These are phyloP conservation scores for Quercus dentata DNA, from an alignment of 306 rosid species.

Conservation along the genomic window DNA sequence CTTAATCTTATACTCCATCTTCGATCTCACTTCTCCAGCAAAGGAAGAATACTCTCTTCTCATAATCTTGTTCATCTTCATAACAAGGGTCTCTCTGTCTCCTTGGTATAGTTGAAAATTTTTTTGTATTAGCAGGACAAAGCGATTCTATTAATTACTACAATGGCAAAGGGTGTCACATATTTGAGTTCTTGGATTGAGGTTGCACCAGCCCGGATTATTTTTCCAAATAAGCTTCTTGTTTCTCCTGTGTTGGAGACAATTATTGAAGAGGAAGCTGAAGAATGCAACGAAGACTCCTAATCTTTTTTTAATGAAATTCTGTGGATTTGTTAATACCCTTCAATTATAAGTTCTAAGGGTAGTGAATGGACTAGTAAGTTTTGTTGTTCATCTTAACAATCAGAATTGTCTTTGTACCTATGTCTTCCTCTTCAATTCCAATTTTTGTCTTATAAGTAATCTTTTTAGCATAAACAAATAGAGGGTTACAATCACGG, in stretches of 20 bases:
- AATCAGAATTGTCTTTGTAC: not conserved
- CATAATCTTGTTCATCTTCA: not conserved
- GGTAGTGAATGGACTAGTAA: no score
- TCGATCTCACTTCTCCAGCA: not conserved
- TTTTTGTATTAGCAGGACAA: not conserved
- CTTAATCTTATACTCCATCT: not conserved
- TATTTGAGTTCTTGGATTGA: constrained; percentile 40
- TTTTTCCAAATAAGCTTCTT: constrained; percentile 31
- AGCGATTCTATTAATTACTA: not conserved
- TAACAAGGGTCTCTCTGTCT: not conserved
- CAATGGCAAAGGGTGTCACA: constrained; percentile 42
- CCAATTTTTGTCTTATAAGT: no score
- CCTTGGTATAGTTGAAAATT: not conserved
- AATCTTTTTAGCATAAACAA: no score
- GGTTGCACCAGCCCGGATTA: constrained; percentile 50
- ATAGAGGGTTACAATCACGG: no score
- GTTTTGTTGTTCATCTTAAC: not conserved
- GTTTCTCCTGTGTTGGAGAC: constrained; percentile 51
- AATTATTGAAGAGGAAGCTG: constrained; percentile 49
- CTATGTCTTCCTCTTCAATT: not conserved
- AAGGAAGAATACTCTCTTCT: not conserved
- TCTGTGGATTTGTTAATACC: not conserved
- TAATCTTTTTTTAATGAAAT: no score
- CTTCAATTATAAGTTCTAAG: no score
- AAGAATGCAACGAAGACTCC: constrained; percentile 11